Percentiles rank a stretch among this genome's conserved stretches.
Evolutionary conservation across 768 basidiomycete genomes (phyloP).

Genomic region (Trametes punicea): DNA sequence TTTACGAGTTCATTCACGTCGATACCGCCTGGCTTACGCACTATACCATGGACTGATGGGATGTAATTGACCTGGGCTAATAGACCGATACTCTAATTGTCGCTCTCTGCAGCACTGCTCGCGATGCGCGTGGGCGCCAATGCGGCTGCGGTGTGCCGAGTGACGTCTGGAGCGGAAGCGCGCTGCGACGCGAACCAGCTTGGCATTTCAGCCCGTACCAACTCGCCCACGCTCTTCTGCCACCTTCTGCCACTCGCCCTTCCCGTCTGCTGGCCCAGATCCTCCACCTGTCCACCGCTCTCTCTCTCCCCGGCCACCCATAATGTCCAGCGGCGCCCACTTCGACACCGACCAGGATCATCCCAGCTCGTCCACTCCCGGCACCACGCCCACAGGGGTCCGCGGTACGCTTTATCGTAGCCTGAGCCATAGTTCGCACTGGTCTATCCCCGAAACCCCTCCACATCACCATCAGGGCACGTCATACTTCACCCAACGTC

Average conservation of each 20-base stretch:
- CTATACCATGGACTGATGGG: conserved; percentile 17
- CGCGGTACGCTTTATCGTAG: conserved; percentile 27
- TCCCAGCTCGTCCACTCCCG: conserved; percentile 9
- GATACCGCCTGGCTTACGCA: conserved; percentile 15
- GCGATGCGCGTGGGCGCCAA: not conserved
- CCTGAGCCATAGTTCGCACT: conserved; percentile 52
- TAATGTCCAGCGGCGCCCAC: conserved; percentile 15
- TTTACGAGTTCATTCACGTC: conserved; percentile 16
- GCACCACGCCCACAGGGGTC: conserved; percentile 16
- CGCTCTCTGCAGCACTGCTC: not conserved
- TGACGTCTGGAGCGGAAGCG: conserved; percentile 7
- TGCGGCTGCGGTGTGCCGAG: conserved; percentile 5
- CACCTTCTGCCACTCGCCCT: conserved; percentile 5
- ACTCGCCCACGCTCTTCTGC: conserved; percentile 8
- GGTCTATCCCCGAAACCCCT: conserved; percentile 56
- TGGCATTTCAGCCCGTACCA: not conserved
- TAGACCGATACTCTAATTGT: conserved; percentile 10
- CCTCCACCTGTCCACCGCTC: not conserved
- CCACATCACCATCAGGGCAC: conserved; percentile 67
- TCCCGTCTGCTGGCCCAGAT: conserved; percentile 20
- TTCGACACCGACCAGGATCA: conserved; percentile 18
- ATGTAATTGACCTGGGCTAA: conserved; percentile 18
- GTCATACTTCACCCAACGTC: conserved; percentile 53
- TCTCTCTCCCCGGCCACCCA: not conserved
- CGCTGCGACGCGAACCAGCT: not conserved